A percentile compares a stretch with the other conserved stretches of the same genome.
phyloP scores from a whole-genome alignment of 768 basidiomycete genomes.

The Udeniomyces megalosporus region DNA sequence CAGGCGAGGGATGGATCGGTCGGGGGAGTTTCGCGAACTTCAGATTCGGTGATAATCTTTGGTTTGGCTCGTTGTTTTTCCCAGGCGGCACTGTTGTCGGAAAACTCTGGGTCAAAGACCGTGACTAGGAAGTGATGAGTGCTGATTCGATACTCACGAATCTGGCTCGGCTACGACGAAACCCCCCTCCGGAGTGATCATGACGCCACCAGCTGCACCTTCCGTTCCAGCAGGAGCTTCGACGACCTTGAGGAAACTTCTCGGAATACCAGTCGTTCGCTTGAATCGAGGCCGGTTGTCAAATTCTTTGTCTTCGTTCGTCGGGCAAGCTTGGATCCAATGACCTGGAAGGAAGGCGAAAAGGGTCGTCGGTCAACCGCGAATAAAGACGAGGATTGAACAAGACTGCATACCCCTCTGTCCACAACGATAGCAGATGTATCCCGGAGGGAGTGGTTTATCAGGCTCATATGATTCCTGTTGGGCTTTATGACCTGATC shows the following conservation, averaged over 20 bases:
- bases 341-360: constrained; percentile 48
- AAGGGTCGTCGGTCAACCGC: background rate
- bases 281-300: constrained; percentile 91
- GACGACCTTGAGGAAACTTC: constrained; percentile 91
- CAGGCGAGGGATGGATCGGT: constrained; percentile 65
- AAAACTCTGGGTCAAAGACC: background rate
- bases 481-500: constrained; percentile 23
- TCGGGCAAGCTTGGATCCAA: constrained; percentile 99
- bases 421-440: constrained; percentile 96
- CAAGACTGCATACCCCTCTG: constrained; percentile 53
- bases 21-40: constrained; percentile 66
- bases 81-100: constrained; percentile 63
- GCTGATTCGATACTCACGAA: constrained; percentile 43
- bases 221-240: constrained; percentile 40
- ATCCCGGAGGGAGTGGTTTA: constrained; percentile 72
- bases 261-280: constrained; percentile 92
- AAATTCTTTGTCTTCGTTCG: constrained; percentile 86
- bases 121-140: background rate
- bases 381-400: background rate
- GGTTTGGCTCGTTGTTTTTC: constrained; percentile 46
- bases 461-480: constrained; percentile 38
- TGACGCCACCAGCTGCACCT: constrained; percentile 56
- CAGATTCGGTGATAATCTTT: constrained; percentile 67
- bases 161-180: constrained; percentile 97
- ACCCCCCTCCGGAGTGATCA: constrained; percentile 97